Conservation (phyloP, 2,329 filamentous ascomycete genomes). For the Ascomycota sp. region DNA sequence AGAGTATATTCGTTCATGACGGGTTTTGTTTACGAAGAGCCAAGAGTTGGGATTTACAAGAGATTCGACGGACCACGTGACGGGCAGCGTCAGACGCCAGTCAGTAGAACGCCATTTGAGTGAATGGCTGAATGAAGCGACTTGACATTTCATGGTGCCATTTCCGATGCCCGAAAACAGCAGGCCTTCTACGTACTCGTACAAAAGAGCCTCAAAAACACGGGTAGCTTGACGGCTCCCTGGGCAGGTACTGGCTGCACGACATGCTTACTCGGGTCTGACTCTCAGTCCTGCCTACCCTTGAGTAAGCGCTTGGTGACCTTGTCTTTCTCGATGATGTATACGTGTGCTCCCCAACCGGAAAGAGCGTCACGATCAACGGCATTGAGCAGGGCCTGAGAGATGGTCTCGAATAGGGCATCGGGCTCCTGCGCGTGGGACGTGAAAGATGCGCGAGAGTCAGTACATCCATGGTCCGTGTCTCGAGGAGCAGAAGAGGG, state of each 20-base stretch:
- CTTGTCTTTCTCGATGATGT: conserved; percentile 99
- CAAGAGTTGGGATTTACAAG: too few relatives aligned
- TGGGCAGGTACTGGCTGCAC: too few relatives aligned
- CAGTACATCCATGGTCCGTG: not conserved
- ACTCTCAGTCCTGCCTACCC: conserved; percentile 69
- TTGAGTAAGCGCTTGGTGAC: conserved; percentile 97
- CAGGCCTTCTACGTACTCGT: not conserved
- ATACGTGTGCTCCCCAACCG: conserved; percentile 95
- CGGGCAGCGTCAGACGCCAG: too few relatives aligned
- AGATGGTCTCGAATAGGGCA: conserved; percentile 95
- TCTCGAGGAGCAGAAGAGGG: not conserved
- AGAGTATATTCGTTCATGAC: not conserved
- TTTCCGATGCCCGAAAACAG: too few relatives aligned
- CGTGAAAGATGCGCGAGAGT: not conserved
- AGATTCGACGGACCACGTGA: too few relatives aligned
- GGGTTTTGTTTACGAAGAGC: not conserved
- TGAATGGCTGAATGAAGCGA: too few relatives aligned
- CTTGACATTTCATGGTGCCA: too few relatives aligned
- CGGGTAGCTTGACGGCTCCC: too few relatives aligned
- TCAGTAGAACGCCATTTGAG: too few relatives aligned
- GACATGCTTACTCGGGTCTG: too few relatives aligned
- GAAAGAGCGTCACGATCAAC: conserved; percentile 93
- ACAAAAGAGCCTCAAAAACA: not conserved
- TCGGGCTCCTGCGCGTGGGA: conserved; percentile 46
- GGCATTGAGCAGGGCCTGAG: conserved; percentile 84